Base-by-base conservation (phyloP, 345 rosid genomes). In the Corymbia maculata region DNA sequence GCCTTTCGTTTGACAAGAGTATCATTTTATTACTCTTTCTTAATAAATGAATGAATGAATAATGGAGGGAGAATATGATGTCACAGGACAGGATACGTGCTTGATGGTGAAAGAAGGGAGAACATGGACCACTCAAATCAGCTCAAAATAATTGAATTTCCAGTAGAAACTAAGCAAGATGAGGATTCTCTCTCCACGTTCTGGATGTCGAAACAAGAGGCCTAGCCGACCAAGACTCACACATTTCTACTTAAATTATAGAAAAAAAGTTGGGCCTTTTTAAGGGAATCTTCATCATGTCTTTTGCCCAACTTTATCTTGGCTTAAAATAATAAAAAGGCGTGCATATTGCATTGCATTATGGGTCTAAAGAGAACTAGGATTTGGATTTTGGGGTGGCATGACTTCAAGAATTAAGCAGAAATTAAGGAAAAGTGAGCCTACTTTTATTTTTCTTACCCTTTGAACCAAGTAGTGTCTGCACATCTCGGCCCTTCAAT, bases 111-210 rank as follows among this genome's bases (percentile, higher is more conserved):
- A 28, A 86, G 32, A 51, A 5, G 49, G 32, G 84, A 22, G 79
- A 42, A 87, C 55, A 22, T 47, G n/a, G 86, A 87, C 85, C 88
- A 30, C 42, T 51, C 85, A 82, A 52, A 87, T 45, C 51, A 87
- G n/a, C 36, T n/a, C 13, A 32, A 87, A 80, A 28, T 49, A 45
- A 79, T 79, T 32, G 51, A 21, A 17, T 36, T 75, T 6, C 45
- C 80, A 32, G 52, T n/a, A 64, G 79, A 87, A 47, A 66, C 53
- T 15, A n/a, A 16, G 53, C 28, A 51, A 14, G 89, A 59, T 88
- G 47, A 88, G 87, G 89, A 85, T 88, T 84, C 89, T 88, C 80
- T 88, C 80, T 57, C 86, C 87, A 61, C 51, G 70, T 79, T 52
- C 30, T 19, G 26, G 61, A 53, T 87, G 86, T 79, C 89, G 86